Conservation (phyloP, 768 basidiomycete genomes). For the Bullera alba region DNA sequence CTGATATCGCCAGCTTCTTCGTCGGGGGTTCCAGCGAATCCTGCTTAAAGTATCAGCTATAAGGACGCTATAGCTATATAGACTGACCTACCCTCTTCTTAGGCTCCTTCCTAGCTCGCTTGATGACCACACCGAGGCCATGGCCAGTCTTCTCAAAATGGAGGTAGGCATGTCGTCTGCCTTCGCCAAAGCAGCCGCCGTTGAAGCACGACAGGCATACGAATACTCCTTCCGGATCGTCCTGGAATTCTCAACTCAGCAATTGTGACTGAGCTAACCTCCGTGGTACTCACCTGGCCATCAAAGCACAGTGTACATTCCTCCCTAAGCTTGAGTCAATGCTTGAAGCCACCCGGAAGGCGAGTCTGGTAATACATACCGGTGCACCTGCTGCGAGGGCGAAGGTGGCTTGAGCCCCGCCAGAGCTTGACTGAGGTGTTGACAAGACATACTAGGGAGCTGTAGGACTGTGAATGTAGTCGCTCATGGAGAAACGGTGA, state of each 20-base stretch:
- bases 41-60: constrained; percentile 48
- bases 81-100: constrained; percentile 59
- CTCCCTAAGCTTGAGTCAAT: constrained; percentile 57
- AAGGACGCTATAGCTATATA: too few species aligned
- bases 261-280: background rate
- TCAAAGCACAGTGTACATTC: constrained; percentile 98
- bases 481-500: too few species aligned
- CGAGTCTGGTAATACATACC: constrained; percentile 15
- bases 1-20: constrained; percentile 77
- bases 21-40: constrained; percentile 72
- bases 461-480: background rate
- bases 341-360: too few species aligned
- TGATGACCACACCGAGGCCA: constrained; percentile 68
- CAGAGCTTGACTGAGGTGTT: constrained; percentile 14
- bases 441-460: constrained; percentile 17
- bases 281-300: constrained; percentile 65
- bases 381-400: constrained; percentile 30
- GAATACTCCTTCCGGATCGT: constrained; percentile 67
- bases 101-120: constrained; percentile 61
- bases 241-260: constrained; percentile 53
- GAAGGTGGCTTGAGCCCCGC: constrained; percentile 17
- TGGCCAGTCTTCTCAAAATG: constrained; percentile 72
- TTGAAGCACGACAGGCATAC: constrained; percentile 92
- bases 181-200: constrained; percentile 64
- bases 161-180: constrained; percentile 63